A percentile compares a stretch with the other conserved stretches of the same genome.
Evolutionary conservation across 371 early-diverging fungal species (phyloP).

Genomic region (Mucor irregularis): DNA sequence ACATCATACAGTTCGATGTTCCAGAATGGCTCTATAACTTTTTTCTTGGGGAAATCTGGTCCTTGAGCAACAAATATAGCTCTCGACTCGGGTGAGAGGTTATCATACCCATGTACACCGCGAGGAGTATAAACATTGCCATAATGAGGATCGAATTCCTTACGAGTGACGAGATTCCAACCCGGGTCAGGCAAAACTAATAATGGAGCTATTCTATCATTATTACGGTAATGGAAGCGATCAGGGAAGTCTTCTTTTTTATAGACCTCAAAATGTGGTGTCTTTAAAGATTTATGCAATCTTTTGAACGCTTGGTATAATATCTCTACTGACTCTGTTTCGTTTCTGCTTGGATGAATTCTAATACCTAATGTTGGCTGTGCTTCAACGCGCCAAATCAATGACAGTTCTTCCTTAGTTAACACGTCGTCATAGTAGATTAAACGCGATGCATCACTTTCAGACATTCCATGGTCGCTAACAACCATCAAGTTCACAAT

Average conservation of each 20-base stretch:
- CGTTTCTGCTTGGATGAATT: conserved; percentile 21
- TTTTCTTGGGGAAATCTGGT: conserved; percentile 58
- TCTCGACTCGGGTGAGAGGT: conserved; percentile 75
- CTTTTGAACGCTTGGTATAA: conserved; percentile 42
- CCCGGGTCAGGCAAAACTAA: conserved; percentile 70
- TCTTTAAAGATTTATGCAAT: conserved; percentile 11
- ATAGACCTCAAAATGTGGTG: conserved; percentile 63
- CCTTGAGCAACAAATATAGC: conserved; percentile 87
- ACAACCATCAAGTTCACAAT: conserved; percentile 86
- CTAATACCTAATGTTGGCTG: conserved; percentile 50
- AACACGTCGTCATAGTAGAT: conserved; percentile 76
- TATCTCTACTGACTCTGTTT: conserved; percentile 25
- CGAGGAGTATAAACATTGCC: conserved; percentile 30
- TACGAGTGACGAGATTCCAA: conserved; percentile 55
- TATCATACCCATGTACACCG: conserved; percentile 91
- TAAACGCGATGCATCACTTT: conserved; percentile 43
- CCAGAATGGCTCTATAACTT: conserved; percentile 33
- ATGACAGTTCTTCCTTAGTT: conserved; percentile 28
- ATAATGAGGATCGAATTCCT: conserved; percentile 31
- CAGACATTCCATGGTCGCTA: conserved; percentile 95
- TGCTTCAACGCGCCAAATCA: conserved; percentile 35
- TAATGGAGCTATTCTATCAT: conserved; percentile 73
- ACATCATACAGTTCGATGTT: conserved; percentile 46
- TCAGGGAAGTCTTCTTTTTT: conserved; percentile 63
- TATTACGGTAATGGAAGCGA: conserved; percentile 59